These are phyloP conservation scores for Houttuynia cordata DNA, from an alignment of 164 flowering plant genomes.

Conservation along the genomic window DNA sequence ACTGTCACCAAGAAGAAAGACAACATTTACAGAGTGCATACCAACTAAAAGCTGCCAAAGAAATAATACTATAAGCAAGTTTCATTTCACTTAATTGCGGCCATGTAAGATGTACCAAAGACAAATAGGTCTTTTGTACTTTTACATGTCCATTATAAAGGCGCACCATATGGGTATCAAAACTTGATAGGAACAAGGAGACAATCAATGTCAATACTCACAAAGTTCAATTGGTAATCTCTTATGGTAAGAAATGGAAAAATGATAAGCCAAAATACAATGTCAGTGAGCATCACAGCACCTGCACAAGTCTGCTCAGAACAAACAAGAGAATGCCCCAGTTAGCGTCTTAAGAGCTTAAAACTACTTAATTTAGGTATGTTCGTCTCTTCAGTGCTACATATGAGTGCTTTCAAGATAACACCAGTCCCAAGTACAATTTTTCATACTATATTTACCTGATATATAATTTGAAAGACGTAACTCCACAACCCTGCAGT, in stretches of 20 bases:
- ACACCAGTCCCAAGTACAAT: background rate
- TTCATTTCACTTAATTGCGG: too few relatives aligned
- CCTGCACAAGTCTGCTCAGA: constrained; percentile 78
- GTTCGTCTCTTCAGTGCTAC: background rate
- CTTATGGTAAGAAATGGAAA: constrained; percentile 70
- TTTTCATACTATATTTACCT: constrained; percentile 32
- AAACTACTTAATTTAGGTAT: background rate
- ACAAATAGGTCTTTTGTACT: too few relatives aligned
- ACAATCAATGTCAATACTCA: constrained; percentile 27
- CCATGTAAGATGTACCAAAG: too few relatives aligned
- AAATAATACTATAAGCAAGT: background rate
- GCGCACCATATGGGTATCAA: background rate
- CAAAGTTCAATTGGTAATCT: constrained; percentile 53
- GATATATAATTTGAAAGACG: constrained; percentile 67
- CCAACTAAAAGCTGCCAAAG: constrained; percentile 48
- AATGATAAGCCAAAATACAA: constrained; percentile 82
- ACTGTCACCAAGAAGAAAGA: constrained; percentile 72
- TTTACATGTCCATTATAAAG: too few relatives aligned
- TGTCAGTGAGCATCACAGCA: constrained; percentile 87
- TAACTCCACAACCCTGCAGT: constrained; percentile 61
- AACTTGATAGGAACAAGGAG: background rate
- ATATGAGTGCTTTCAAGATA: background rate
- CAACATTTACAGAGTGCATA: constrained; percentile 78
- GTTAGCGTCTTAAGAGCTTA: background rate
- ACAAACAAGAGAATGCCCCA: constrained; percentile 1